Conservation (phyloP, 352 stramenopile genomes). For the Pythium aquatile region DNA sequence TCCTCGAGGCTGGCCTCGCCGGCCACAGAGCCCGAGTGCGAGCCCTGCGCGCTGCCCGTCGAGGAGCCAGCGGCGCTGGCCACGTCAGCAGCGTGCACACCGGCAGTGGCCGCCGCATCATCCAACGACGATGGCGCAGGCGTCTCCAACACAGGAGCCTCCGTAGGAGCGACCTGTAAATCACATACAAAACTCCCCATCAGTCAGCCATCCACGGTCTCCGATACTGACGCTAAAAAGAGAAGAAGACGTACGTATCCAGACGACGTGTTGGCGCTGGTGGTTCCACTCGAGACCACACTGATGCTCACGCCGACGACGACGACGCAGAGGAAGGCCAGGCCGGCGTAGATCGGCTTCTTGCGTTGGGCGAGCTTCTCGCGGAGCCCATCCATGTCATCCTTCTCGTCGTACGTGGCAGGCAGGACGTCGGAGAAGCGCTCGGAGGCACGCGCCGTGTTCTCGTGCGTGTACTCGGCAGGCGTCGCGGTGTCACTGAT, state of each 20-base stretch:
- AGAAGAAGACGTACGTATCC: neutral
- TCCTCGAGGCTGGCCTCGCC: conserved; percentile 3
- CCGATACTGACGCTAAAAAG: too few species aligned
- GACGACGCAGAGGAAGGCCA: conserved; percentile 46
- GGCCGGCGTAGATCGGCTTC: conserved; percentile 53
- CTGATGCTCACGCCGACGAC: conserved; percentile 42
- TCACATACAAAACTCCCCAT: neutral
- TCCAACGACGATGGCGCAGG: neutral
- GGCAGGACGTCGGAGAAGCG: conserved; percentile 27
- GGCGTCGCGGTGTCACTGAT: neutral
- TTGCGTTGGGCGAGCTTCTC: conserved; percentile 42
- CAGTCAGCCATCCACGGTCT: too few species aligned
- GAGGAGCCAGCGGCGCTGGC: neutral
- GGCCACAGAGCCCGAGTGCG: conserved; percentile 6
- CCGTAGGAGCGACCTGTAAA: neutral
- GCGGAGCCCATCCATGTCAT: conserved; percentile 42
- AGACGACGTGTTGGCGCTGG: neutral
- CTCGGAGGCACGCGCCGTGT: conserved; percentile 41
- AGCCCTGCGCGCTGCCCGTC: neutral
- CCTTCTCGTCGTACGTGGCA: conserved; percentile 49
- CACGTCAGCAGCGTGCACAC: conserved; percentile 9
- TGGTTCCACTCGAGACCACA: conserved; percentile 12
- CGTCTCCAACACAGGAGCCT: neutral
- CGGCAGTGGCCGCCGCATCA: neutral
- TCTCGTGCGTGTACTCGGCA: conserved; percentile 33